Evolutionary conservation across 768 basidiomycete genomes (phyloP), one percentile per base, ranked within the genome.

Genomic region (Porpolomopsis calyptriformis): DNA sequence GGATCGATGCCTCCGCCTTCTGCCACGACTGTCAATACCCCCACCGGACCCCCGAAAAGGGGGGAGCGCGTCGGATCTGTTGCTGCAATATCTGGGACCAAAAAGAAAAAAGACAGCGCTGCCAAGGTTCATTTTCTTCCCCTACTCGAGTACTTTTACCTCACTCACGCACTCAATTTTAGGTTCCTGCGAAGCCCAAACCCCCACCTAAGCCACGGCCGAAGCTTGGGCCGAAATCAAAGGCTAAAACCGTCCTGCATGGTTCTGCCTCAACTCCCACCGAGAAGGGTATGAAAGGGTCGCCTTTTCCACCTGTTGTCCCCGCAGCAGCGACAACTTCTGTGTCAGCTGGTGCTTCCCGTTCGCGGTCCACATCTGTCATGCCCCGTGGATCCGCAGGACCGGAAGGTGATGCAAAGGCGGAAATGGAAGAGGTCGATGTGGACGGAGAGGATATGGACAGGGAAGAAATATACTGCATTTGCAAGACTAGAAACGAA

Each of bases 401-500:
- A 2, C 59, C 63, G 23, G 64, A 72, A 39, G 60, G 61, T 31
- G 64, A 71, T 39, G 44, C 52, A 45, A 60, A 63, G 46, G 56
- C 58, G 20, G 70, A 71, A 44, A 65, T 64, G 45, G 56, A 49
- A 18, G 65, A 71, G 45, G 65, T 70, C 18, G 72, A 70, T 36
- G 80, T 74, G 47, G 72, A 70, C 31, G 70, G 73, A 4, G 66
- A 65, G 34, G 66, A 64, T 6, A 59, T 43, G 2, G 58, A 55
- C 36, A 62, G 61, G 27, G 78, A 78, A 26, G 77, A 86, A 60
- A 62, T 91, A 42, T 94, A 94, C 55, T 94, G 91, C 56, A 68
- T 94, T 11, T 96, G 91, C 68, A 78, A 85, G 63, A 86, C 83
- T 18, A 75, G 70, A 53, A 93, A 94, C 52, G 85, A 94, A 52